Percentiles rank a stretch among this genome's conserved stretches.
Evolutionary conservation across 2,329 filamentous ascomycete genomes (phyloP).

Genomic region (Diplodia sapinea): DNA sequence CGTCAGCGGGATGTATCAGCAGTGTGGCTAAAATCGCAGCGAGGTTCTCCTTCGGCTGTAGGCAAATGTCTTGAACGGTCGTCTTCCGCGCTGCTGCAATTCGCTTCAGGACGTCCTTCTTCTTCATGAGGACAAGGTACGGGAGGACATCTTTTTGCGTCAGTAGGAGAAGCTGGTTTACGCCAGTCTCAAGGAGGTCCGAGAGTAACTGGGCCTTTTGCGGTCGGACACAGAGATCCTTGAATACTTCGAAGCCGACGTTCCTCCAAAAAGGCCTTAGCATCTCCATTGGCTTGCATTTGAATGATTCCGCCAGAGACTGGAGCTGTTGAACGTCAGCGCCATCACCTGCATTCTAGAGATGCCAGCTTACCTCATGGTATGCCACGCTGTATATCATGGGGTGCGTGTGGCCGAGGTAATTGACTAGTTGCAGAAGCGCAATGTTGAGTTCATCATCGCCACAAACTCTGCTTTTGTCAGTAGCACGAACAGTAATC

Average conservation of each 20-base stretch:
- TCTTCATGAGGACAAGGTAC: constrained; percentile 80
- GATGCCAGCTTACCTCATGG: constrained; percentile 65
- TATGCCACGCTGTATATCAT: constrained; percentile 82
- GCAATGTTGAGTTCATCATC: constrained; percentile 88
- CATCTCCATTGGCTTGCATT: constrained; percentile 68
- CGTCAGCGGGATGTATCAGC: constrained; percentile 64
- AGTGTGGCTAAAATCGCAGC: constrained; percentile 64
- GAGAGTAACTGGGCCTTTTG: constrained; percentile 81
- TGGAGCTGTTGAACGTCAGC: constrained; percentile 59
- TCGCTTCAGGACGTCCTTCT: constrained; percentile 76
- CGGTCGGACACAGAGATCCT: constrained; percentile 79
- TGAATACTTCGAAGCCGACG: constrained; percentile 80
- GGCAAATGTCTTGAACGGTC: constrained; percentile 65
- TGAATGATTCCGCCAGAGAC: constrained; percentile 70
- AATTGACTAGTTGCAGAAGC: constrained; percentile 81
- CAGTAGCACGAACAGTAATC: constrained; percentile 46
- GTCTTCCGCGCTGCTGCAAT: constrained; percentile 73
- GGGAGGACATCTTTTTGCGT: constrained; percentile 85
- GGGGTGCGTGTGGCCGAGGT: constrained; percentile 81
- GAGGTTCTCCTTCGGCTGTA: constrained; percentile 60
- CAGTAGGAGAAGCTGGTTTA: constrained; percentile 73
- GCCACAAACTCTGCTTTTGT: constrained; percentile 59
- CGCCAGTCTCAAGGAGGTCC: constrained; percentile 76
- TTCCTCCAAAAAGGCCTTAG: constrained; percentile 89
- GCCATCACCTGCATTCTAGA: not conserved